These are phyloP conservation scores for Metroxylon sagu DNA, from an alignment of 176 grass and related monocot species.

Conservation along the genomic window DNA sequence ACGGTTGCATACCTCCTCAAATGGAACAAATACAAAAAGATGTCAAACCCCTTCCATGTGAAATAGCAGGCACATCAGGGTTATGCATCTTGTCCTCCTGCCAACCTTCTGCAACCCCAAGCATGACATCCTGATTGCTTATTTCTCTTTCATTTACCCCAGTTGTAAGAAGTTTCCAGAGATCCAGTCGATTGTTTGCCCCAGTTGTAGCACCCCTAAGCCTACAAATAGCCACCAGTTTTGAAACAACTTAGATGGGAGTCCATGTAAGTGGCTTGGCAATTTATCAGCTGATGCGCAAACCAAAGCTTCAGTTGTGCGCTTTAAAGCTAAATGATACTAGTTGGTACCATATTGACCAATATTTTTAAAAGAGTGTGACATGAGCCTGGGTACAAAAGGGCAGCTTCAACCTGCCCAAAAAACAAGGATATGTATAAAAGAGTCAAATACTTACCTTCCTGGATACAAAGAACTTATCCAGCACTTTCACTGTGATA, in stretches of 20 bases:
- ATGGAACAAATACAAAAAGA: conserved; percentile 90
- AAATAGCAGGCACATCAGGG: conserved; percentile 76
- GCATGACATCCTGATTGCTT: conserved; percentile 51
- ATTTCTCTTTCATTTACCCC: conserved; percentile 78
- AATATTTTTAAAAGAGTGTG: conserved; percentile 32
- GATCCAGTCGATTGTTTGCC: conserved; percentile 78
- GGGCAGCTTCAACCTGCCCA: conserved; percentile 62
- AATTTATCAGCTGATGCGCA: too few relatives aligned
- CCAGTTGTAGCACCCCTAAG: conserved; percentile 73
- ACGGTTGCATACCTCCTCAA: conserved; percentile 53
- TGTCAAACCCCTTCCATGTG: conserved; percentile 69
- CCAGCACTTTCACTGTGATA: too few relatives aligned
- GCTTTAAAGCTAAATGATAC: too few relatives aligned
- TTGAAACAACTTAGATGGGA: background rate
- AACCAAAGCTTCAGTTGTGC: too few relatives aligned
- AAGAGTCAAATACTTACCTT: conserved; percentile 2
- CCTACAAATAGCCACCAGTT: conserved; percentile 21
- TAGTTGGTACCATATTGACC: too few relatives aligned
- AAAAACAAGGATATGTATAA: conserved; percentile 12
- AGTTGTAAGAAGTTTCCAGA: conserved; percentile 75
- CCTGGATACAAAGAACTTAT: too few relatives aligned
- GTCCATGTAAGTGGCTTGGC: too few relatives aligned
- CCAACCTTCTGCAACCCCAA: conserved; percentile 71
- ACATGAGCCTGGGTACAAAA: conserved; percentile 66
- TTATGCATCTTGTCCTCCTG: conserved; percentile 85